These are phyloP conservation scores for Kuraishia hungarica DNA, from an alignment of 805 yeast genomes.

Conservation along the genomic window DNA sequence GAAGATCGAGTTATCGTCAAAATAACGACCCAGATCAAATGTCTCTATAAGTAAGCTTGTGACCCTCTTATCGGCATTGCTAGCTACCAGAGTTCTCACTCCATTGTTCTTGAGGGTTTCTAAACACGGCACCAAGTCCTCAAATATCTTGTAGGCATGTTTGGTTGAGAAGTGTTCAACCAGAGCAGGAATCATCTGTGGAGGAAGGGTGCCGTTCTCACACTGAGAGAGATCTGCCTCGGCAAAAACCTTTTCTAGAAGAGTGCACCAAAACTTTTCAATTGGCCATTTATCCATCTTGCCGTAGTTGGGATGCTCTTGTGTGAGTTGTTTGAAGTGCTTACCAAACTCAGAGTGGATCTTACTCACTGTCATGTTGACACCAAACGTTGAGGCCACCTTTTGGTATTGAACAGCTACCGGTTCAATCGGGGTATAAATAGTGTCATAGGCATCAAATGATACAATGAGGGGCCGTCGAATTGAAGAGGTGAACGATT, in stretches of 20 bases:
- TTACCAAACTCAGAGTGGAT: conserved; percentile 20
- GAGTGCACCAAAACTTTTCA: conserved; percentile 49
- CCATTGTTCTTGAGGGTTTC: conserved; percentile 20
- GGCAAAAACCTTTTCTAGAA: conserved; percentile 35
- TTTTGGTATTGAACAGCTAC: conserved; percentile 44
- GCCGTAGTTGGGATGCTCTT: conserved; percentile 56
- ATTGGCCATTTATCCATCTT: conserved; percentile 26
- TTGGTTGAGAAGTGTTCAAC: conserved; percentile 38
- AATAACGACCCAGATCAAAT: conserved; percentile 33
- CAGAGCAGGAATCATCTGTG: conserved; percentile 24
- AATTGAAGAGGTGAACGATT: neutral
- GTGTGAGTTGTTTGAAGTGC: conserved; percentile 25
- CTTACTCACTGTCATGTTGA: conserved; percentile 18
- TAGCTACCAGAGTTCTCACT: conserved; percentile 34
- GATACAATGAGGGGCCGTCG: conserved; percentile 30
- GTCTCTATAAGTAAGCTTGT: conserved; percentile 31
- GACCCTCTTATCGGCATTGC: conserved; percentile 59
- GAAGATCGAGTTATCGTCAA: conserved; percentile 30
- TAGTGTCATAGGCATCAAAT: conserved; percentile 62
- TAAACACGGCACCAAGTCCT: conserved; percentile 44
- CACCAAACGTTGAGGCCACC: conserved; percentile 37
- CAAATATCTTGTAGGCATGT: conserved; percentile 43
- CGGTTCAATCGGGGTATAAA: conserved; percentile 48
- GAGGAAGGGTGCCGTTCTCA: conserved; percentile 8
- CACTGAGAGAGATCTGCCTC: conserved; percentile 16